These are phyloP conservation scores for Sphaerostilbella broomeana DNA, from an alignment of 2,329 filamentous ascomycete genomes.

Conservation along the genomic window DNA sequence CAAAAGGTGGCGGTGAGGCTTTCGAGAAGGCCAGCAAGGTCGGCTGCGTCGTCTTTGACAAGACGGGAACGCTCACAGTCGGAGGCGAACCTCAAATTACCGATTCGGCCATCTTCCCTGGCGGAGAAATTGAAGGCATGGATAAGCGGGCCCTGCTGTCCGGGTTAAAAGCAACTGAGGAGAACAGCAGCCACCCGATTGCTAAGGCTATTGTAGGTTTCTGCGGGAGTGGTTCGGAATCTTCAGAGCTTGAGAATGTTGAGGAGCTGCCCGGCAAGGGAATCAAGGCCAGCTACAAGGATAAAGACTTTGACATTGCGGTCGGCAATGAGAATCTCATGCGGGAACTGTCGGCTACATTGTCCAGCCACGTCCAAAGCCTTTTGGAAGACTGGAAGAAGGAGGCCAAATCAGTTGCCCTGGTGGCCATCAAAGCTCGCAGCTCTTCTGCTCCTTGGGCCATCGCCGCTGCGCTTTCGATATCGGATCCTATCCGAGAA, in stretches of 20 bases:
- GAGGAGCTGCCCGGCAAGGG: slow-evolving; percentile 68
- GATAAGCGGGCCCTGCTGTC: slow-evolving; percentile 37
- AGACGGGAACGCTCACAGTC: slow-evolving; percentile 76
- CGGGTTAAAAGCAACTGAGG: slow-evolving; percentile 56
- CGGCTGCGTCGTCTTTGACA: slow-evolving; percentile 79
- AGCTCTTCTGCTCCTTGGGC: slow-evolving; percentile 30
- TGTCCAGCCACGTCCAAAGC: slow-evolving; percentile 30
- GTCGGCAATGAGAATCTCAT: slow-evolving; percentile 72
- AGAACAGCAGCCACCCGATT: slow-evolving; percentile 68
- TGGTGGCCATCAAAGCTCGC: slow-evolving; percentile 42
- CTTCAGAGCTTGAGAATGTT: slow-evolving; percentile 35
- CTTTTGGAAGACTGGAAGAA: slow-evolving; percentile 51
- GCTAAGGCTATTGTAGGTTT: slow-evolving; percentile 63
- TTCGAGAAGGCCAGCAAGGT: slow-evolving; percentile 78
- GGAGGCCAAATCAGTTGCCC: slow-evolving; percentile 57
- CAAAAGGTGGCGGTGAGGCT: slow-evolving; percentile 77
- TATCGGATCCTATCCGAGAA: slow-evolving; percentile 73
- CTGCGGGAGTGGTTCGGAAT: slow-evolving; percentile 38
- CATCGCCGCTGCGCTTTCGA: slow-evolving; percentile 62
- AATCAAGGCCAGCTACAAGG: slow-evolving; percentile 50
- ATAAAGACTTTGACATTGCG: slow-evolving; percentile 43
- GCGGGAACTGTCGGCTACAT: slow-evolving; percentile 37
- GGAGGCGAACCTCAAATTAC: slow-evolving; percentile 66
- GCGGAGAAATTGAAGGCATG: slow-evolving; percentile 17
- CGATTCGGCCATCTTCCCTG: slow-evolving; percentile 39